phyloP scores from a whole-genome alignment of 805 yeast genomes.

The Yarrowia deformans region DNA sequence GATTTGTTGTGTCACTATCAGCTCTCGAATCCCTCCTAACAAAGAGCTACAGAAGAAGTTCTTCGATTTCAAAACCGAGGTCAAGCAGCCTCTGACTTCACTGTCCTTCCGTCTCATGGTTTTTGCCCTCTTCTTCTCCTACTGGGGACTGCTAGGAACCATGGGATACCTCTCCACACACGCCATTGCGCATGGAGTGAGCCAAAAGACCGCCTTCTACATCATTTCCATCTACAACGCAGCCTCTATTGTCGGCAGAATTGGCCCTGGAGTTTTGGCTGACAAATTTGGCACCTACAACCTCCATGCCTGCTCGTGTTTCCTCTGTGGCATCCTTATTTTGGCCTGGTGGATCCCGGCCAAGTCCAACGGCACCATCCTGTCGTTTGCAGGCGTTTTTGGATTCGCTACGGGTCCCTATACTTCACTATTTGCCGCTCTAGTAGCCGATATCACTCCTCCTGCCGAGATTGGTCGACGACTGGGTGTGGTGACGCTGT shows the following conservation, averaged over 20 bases:
- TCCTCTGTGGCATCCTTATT: conserved; percentile 42
- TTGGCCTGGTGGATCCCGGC: conserved; percentile 44
- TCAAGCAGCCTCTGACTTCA: conserved; percentile 9
- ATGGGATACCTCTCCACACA: conserved; percentile 52
- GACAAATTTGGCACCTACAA: conserved; percentile 59
- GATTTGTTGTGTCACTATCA: conserved; percentile 44
- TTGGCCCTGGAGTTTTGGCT: conserved; percentile 57
- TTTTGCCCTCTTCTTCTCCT: conserved; percentile 42
- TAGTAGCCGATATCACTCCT: conserved; percentile 46
- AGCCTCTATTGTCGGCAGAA: conserved; percentile 58
- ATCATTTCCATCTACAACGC: conserved; percentile 49
- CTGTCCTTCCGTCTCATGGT: conserved; percentile 44
- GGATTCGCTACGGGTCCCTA: conserved; percentile 50
- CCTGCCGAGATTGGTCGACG: conserved; percentile 25
- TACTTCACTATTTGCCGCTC: conserved; percentile 49
- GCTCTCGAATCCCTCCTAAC: conserved; percentile 46
- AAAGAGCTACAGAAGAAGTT: conserved; percentile 39
- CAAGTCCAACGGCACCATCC: conserved; percentile 46
- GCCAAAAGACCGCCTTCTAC: conserved; percentile 45
- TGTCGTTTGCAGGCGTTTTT: conserved; percentile 46
- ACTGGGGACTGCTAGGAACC: conserved; percentile 51
- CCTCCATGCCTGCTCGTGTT: conserved; percentile 37
- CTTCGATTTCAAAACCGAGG: conserved; percentile 25
- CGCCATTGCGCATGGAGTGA: conserved; percentile 45
- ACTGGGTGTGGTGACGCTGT: conserved; percentile 16